Evolutionary conservation across 1,139 yeast genomes (phyloP).

Genomic region (Suhomyces anneliseae): DNA sequence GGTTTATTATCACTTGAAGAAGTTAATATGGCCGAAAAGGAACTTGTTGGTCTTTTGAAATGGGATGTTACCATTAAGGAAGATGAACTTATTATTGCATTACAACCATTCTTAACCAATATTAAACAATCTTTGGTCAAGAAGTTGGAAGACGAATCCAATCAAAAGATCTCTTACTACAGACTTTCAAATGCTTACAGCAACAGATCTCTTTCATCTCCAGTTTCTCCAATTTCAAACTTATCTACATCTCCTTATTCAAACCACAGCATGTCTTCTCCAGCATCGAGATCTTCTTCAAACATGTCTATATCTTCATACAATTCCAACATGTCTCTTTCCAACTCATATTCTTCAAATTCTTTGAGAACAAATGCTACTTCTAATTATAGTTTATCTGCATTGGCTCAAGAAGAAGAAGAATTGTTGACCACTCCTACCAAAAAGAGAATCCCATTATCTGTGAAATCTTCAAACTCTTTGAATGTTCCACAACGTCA

Average conservation of each 20-base stretch:
- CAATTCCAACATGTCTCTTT: slow-evolving; percentile 20
- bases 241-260: slow-evolving; percentile 14
- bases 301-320: slow-evolving; percentile 18
- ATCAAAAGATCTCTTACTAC: slow-evolving; percentile 39
- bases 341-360: slow-evolving; percentile 19
- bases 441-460: slow-evolving; percentile 21
- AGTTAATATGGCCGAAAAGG: slow-evolving; percentile 89
- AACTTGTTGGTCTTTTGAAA: slow-evolving; percentile 73
- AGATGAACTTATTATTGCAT: slow-evolving; percentile 64
- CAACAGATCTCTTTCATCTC: slow-evolving; percentile 12
- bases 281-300: slow-evolving; percentile 16
- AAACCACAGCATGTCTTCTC: slow-evolving; percentile 11
- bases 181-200: slow-evolving; percentile 33
- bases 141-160: slow-evolving; percentile 33
- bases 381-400: slow-evolving; percentile 16
- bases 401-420: slow-evolving; percentile 14
- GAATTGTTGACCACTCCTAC: slow-evolving; percentile 11
- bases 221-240: slow-evolving; percentile 15
- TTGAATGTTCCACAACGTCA: slow-evolving; percentile 11
- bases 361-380: slow-evolving; percentile 7
- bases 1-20: slow-evolving; percentile 76
- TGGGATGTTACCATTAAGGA: slow-evolving; percentile 78
- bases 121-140: slow-evolving; percentile 47
- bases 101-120: slow-evolving; percentile 74
- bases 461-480: slow-evolving; percentile 20